Evolutionary conservation across 345 rosid genomes (phyloP).

Genomic region (Citrus cavaleriei): DNA sequence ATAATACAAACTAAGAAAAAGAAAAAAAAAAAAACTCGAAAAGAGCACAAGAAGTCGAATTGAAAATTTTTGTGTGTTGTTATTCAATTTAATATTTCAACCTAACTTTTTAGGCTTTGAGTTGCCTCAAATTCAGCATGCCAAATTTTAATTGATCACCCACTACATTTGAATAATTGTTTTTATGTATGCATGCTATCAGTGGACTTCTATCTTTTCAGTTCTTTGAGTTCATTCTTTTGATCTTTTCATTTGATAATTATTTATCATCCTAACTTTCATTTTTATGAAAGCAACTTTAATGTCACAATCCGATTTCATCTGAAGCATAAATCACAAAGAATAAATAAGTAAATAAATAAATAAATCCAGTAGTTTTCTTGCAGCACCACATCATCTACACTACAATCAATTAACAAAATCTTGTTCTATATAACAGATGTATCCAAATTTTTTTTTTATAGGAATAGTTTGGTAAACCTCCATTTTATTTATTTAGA

Average conservation of each 20-base stretch:
- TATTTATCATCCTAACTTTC: conserved; percentile 3
- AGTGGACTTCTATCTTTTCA: conserved; percentile 4
- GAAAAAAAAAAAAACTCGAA: background rate
- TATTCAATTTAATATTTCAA: background rate
- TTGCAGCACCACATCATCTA: background rate
- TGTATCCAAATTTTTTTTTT: too few relatives aligned
- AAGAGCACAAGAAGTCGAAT: background rate
- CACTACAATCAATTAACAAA: background rate
- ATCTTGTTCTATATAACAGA: too few relatives aligned
- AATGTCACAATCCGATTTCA: conserved; percentile 20
- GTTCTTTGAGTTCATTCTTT: conserved; percentile 3
- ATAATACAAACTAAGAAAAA: background rate
- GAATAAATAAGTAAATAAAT: background rate
- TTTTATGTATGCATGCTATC: background rate
- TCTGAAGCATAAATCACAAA: background rate
- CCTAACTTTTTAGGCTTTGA: background rate
- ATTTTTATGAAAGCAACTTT: conserved; percentile 11
- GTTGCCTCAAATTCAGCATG: conserved; percentile 7
- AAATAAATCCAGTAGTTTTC: background rate
- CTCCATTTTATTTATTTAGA: background rate
- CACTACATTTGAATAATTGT: background rate
- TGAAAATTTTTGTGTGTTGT: background rate
- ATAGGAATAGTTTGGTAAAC: conserved; percentile 15
- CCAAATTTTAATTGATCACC: conserved; percentile 4
- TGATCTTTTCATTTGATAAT: conserved; percentile 7